Evolutionary conservation across 352 stramenopile genomes (phyloP), one percentile per base, ranked within the genome.

Genomic region (Pythium aristosporum): DNA sequence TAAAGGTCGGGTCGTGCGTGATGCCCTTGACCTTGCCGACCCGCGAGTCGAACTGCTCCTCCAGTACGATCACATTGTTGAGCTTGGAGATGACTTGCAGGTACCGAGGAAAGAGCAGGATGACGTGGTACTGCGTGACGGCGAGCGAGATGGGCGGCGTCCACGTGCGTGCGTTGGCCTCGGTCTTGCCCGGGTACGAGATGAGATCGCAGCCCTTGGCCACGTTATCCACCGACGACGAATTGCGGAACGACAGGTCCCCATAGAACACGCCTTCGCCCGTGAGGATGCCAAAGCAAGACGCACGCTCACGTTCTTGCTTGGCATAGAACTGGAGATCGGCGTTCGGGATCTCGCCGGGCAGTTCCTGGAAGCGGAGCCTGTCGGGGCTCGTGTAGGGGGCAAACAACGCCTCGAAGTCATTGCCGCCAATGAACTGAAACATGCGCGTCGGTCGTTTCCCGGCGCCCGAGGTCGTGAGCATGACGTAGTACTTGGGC

Each of bases 61-160:
- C 89, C 39, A 96, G 75, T 43, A 97, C 84, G 50, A 96, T 76
- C 23, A 91, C 77, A 52, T 88, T 80, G 69, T 87, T 94, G 49
- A 97, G 75, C 68, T 95, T 94, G 44, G 85, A 96, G 37, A 96
- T 78, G 15, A 96, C 86, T 34, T 96, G 81, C 21, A 97, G 68
- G 47, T 74, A 84, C 13, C 82, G 77, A 23, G 75, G 82, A 57
- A 92, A 98, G 9, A 98, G 64, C 47, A 97, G 64, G 61, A 98
- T 82, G 18, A 97, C 89, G 75, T 98, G 93, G 66, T 97, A 98
- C 68, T 96, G 87, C 10, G 91, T 97, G 20, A 97, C 81, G 5
- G 85, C 87, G 42, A 97, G 82, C 12, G 90, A 82, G 23, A 97
- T 77, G 12, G 92, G 92, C 15, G 87, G 67, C 1, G 70, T 83